Evolutionary conservation across 345 rosid species (phyloP).

Genomic region (Euphorbia peplus): DNA sequence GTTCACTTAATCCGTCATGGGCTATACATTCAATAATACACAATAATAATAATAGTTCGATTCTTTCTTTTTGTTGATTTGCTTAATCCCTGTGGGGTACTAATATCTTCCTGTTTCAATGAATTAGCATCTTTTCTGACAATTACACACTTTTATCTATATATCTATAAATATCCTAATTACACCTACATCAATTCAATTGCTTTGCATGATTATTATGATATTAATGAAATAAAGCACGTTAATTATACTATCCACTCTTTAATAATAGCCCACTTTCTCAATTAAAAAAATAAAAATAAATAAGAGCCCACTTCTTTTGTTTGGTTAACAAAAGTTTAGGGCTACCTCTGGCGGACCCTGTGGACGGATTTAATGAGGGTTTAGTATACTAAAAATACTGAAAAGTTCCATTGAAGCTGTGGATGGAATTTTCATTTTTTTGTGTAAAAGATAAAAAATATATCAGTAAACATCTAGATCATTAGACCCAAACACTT

Average conservation of each 20-base stretch:
- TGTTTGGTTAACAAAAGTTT: no score
- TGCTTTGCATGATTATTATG: neutral
- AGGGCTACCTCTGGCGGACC: no score
- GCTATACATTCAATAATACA: conserved; percentile 47
- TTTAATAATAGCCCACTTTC: neutral
- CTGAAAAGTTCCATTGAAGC: no score
- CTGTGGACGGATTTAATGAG: no score
- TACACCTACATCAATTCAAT: neutral
- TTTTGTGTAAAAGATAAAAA: no score
- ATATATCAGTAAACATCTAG: no score
- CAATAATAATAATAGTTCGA: conserved; percentile 18
- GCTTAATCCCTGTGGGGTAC: conserved; percentile 48
- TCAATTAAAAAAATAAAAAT: no score
- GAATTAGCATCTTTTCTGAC: conserved; percentile 34
- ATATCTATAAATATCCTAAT: no score
- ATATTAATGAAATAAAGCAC: neutral
- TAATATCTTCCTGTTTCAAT: conserved; percentile 35
- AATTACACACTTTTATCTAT: conserved; percentile 27
- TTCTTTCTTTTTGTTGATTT: conserved; percentile 32
- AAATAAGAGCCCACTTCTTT: no score
- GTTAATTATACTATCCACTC: neutral
- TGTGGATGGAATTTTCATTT: no score
- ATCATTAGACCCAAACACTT: no score
- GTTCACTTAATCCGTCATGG: conserved; percentile 24
- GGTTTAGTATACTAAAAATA: no score